phyloP scores from a whole-genome alignment of 768 basidiomycete species.

The Tricholoma matsutake region DNA sequence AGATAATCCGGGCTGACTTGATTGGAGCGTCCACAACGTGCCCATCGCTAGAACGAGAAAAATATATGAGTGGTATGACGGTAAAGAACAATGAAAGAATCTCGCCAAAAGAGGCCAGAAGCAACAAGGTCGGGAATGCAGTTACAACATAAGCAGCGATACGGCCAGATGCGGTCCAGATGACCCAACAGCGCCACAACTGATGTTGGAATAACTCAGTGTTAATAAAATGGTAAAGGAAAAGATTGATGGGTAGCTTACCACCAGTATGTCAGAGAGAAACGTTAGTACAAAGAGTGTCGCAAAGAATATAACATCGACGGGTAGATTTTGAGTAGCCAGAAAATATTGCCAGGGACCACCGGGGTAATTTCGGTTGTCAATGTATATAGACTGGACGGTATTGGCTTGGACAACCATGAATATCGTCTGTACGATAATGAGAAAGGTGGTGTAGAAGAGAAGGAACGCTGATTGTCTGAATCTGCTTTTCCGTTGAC shows the following conservation, averaged over 20 bases:
- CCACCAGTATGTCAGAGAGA: slow-evolving; percentile 36
- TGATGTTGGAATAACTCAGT: slow-evolving; percentile 6
- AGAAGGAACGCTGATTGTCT: slow-evolving; percentile 31
- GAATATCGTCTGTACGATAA: slow-evolving; percentile 37
- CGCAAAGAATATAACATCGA: slow-evolving; percentile 43
- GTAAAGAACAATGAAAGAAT: neutral
- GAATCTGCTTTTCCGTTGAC: slow-evolving; percentile 22
- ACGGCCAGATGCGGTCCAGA: slow-evolving; percentile 32
- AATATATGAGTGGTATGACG: neutral
- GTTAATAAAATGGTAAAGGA: neutral
- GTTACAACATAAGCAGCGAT: slow-evolving; percentile 22
- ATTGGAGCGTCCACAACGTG: slow-evolving; percentile 32
- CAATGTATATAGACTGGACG: slow-evolving; percentile 39
- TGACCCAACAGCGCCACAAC: slow-evolving; percentile 41
- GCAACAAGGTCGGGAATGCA: slow-evolving; percentile 25
- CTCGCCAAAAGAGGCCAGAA: slow-evolving; percentile 27
- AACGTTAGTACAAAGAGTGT: slow-evolving; percentile 42
- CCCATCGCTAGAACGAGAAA: slow-evolving; percentile 24
- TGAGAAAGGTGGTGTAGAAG: slow-evolving; percentile 35
- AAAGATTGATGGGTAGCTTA: slow-evolving; percentile 11
- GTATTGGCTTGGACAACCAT: slow-evolving; percentile 37
- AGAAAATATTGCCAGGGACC: slow-evolving; percentile 46
- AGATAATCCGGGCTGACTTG: slow-evolving; percentile 27
- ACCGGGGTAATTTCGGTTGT: slow-evolving; percentile 39
- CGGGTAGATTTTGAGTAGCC: slow-evolving; percentile 33